Percentiles rank a stretch among this genome's conserved stretches.
These are phyloP conservation scores for Candida vartiovaarae DNA, from an alignment of 805 yeast species.

Conservation along the genomic window DNA sequence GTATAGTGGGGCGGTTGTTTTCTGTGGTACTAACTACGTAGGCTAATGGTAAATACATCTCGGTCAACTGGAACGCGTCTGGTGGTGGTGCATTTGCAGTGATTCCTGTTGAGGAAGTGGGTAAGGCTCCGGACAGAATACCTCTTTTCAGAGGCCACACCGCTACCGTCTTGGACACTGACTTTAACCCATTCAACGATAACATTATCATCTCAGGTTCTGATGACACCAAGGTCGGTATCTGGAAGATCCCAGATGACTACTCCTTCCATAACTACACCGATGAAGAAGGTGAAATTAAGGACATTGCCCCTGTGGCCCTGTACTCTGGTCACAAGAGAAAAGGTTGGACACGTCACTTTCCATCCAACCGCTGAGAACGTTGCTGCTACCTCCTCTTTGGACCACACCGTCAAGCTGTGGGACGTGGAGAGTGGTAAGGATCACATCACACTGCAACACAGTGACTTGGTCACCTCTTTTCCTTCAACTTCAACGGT, in stretches of 20 bases:
- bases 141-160: constrained; percentile 95
- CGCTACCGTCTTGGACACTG: constrained; percentile 92
- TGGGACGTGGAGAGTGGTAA: constrained; percentile 84
- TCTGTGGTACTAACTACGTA: neutral
- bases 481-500: constrained; percentile 87
- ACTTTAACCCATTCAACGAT: constrained; percentile 86
- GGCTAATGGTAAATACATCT: constrained; percentile 77
- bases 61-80: constrained; percentile 89
- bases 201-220: constrained; percentile 70
- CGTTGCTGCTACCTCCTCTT: constrained; percentile 82
- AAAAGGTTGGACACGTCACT: constrained; percentile 84
- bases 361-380: constrained; percentile 87
- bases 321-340: constrained; percentile 79
- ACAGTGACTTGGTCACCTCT: constrained; percentile 88
- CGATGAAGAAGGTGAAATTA: constrained; percentile 48
- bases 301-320: constrained; percentile 66
- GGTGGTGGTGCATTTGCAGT: constrained; percentile 99
- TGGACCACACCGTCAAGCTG: constrained; percentile 84
- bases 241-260: constrained; percentile 85
- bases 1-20: neutral
- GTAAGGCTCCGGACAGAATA: constrained; percentile 89
- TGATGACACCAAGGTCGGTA: constrained; percentile 71
- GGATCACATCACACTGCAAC: constrained; percentile 65
- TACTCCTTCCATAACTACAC: constrained; percentile 61
- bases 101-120: constrained; percentile 77